Percentiles rank a stretch among this genome's conserved stretches.
Evolutionary conservation across 1,139 yeast species (phyloP).

Genomic region (Lodderomyces beijingensis): DNA sequence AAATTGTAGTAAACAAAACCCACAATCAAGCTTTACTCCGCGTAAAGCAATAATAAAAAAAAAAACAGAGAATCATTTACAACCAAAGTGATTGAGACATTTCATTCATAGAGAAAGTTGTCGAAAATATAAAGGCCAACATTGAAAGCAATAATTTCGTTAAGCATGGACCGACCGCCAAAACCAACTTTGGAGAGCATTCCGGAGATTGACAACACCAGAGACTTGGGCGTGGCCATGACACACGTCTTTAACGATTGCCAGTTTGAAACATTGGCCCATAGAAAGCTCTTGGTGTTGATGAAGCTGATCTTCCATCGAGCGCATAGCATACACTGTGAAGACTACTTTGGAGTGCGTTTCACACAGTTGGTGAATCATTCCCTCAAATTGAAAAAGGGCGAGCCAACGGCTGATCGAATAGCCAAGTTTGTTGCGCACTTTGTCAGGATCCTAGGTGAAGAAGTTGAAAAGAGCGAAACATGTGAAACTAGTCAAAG

Average conservation of each 20-base stretch:
- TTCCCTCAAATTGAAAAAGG: conserved; percentile 63
- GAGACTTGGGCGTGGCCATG: conserved; percentile 40
- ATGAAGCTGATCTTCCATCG: conserved; percentile 55
- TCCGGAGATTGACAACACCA: conserved; percentile 19
- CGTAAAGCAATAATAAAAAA: too few relatives aligned
- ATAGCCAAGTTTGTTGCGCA: conserved; percentile 69
- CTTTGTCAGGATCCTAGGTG: conserved; percentile 48
- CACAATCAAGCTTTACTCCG: too few relatives aligned
- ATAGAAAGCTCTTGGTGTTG: conserved; percentile 66
- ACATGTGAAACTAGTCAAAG: conserved; percentile 14
- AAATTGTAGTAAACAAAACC: too few relatives aligned
- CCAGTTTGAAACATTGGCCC: conserved; percentile 70
- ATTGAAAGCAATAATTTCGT: too few relatives aligned
- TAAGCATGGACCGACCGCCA: conserved; percentile 3
- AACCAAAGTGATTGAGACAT: too few relatives aligned
- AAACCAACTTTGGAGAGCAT: conserved; percentile 20
- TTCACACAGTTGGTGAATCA: conserved; percentile 62
- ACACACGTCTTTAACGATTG: conserved; percentile 79
- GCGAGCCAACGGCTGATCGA: conserved; percentile 72
- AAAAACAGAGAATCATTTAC: too few relatives aligned
- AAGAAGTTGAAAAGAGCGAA: conserved; percentile 15
- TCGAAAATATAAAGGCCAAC: too few relatives aligned
- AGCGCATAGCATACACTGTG: conserved; percentile 49
- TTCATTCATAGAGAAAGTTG: too few relatives aligned
- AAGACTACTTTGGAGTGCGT: conserved; percentile 53